Conservation (phyloP, 257 asterid species). For the Solanum appendiculatum region DNA sequence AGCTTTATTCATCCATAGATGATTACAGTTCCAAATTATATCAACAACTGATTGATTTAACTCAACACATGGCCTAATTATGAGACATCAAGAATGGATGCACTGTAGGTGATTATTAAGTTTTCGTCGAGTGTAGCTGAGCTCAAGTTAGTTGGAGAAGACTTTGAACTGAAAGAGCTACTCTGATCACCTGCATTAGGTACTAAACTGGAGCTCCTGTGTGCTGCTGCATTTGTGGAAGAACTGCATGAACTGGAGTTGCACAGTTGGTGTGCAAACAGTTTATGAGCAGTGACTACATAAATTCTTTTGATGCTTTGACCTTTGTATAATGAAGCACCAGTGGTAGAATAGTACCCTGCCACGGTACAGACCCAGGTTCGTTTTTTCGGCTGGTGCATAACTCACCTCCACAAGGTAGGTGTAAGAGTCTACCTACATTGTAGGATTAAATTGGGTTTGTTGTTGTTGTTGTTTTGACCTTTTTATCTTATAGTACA, state of each 20-base stretch:
- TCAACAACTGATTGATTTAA: neutral
- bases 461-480: neutral
- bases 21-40: neutral
- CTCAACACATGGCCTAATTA: neutral
- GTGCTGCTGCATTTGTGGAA: neutral
- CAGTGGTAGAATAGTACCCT: neutral
- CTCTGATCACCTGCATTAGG: neutral
- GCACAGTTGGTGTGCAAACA: neutral
- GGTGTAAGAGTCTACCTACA: neutral
- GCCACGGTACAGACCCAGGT: neutral
- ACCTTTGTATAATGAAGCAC: neutral
- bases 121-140: neutral
- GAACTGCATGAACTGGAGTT: neutral
- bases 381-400: neutral
- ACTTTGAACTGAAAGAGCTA: neutral
- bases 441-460: neutral
- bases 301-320: neutral
- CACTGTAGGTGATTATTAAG: neutral
- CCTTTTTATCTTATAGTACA: neutral
- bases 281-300: neutral
- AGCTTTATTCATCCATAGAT: neutral
- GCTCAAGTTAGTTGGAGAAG: neutral
- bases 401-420: neutral
- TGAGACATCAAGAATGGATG: neutral
- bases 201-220: neutral